Conservation (phyloP, 148 eudicot genomes). For the Rheum nobile region DNA sequence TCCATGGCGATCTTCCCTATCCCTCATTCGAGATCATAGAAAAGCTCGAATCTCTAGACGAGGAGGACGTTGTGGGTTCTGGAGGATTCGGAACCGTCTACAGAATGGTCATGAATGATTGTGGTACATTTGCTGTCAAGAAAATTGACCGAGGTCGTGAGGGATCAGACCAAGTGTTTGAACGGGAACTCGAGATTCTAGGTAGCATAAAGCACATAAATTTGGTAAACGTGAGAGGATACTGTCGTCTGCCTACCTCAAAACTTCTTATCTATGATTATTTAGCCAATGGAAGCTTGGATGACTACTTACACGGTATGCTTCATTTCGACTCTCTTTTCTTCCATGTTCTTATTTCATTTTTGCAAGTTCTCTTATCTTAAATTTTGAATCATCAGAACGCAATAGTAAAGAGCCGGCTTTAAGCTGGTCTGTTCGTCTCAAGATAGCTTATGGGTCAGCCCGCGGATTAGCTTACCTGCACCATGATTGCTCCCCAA, state of each 20-base stretch:
- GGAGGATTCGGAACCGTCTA: constrained; percentile 97
- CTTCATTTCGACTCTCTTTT: neutral
- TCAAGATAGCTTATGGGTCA: constrained; percentile 76
- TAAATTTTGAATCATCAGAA: constrained; percentile 23
- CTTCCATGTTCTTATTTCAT: neutral
- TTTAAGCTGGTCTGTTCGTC: constrained; percentile 62
- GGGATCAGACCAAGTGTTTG: constrained; percentile 78
- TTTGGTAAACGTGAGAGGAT: constrained; percentile 85
- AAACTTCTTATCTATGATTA: constrained; percentile 90
- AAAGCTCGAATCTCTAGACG: constrained; percentile 73
- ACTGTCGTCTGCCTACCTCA: constrained; percentile 74
- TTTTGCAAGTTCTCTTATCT: neutral
- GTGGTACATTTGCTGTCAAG: constrained; percentile 91
- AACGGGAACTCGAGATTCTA: constrained; percentile 79
- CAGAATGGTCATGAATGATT: constrained; percentile 95
- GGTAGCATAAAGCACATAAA: constrained; percentile 92
- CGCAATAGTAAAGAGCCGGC: constrained; percentile 25
- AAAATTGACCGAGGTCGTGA: constrained; percentile 64
- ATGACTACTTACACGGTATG: constrained; percentile 74
- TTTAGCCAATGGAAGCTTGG: constrained; percentile 83
- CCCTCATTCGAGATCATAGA: constrained; percentile 81
- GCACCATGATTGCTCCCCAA: constrained; percentile 93
- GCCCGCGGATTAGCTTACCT: constrained; percentile 92
- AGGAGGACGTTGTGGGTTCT: constrained; percentile 82
- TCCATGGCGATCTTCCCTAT: constrained; percentile 96